phyloP scores from a whole-genome alignment of 257 asterid genomes.

The Solanum chmielewskii region DNA sequence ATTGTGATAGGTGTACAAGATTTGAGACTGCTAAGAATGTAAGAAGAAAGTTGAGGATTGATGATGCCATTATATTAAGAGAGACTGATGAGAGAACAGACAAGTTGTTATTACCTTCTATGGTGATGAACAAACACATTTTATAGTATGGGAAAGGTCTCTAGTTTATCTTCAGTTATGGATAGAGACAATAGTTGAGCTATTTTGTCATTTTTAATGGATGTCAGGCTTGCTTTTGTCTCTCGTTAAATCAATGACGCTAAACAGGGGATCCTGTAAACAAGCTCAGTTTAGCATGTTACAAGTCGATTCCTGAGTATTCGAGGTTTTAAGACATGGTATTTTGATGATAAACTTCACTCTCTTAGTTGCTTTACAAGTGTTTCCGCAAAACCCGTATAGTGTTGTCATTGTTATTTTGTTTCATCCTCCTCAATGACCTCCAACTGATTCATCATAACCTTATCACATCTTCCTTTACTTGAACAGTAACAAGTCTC shows the following conservation, averaged over 20 bases:
- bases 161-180: neutral
- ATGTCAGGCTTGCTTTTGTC: neutral
- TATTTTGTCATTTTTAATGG: neutral
- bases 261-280: neutral
- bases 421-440: neutral
- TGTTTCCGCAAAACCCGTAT: neutral
- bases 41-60: neutral
- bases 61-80: neutral
- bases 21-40: neutral
- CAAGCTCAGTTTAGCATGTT: conserved; percentile 1
- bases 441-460: neutral
- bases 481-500: neutral
- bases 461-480: neutral
- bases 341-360: neutral
- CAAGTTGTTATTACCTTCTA: neutral
- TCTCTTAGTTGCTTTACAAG: neutral
- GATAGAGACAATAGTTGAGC: neutral
- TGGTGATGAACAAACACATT: neutral
- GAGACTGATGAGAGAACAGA: neutral
- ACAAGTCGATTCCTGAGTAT: neutral
- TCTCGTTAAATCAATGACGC: neutral
- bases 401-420: neutral
- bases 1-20: neutral
- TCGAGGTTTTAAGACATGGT: neutral
- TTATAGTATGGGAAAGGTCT: neutral